Conservation (phyloP, 768 basidiomycete genomes). For the Psilocybe tampanensis region DNA sequence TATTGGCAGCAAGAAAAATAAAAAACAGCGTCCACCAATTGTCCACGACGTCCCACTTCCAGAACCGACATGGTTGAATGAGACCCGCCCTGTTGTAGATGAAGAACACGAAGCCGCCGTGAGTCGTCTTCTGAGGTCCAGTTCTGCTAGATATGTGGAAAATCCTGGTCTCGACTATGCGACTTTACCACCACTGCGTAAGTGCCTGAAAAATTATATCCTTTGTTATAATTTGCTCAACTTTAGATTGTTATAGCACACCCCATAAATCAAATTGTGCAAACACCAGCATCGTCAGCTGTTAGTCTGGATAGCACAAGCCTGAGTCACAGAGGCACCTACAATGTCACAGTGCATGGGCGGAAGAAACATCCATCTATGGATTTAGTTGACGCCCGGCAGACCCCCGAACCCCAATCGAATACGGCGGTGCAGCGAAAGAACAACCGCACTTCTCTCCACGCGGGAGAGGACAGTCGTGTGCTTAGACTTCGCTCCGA, state of each 20-base stretch:
- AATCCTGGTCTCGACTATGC: constrained; percentile 58
- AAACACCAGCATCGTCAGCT: constrained; percentile 51
- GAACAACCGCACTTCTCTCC: constrained; percentile 28
- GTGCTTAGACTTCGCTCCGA: constrained; percentile 67
- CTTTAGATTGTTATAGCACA: constrained; percentile 47
- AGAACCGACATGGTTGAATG: constrained; percentile 23
- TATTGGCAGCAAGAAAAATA: constrained; percentile 64
- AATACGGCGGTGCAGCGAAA: constrained; percentile 26
- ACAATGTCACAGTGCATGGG: constrained; percentile 71
- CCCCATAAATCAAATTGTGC: constrained; percentile 62
- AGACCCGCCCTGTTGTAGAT: constrained; percentile 34
- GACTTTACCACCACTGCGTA: constrained; percentile 70
- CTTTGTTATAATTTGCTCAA: not conserved
- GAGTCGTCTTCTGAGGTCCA: constrained; percentile 66
- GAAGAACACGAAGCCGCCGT: constrained; percentile 54
- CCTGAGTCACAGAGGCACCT: constrained; percentile 57
- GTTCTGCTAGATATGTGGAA: constrained; percentile 66
- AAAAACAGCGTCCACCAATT: constrained; percentile 38
- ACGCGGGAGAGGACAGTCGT: constrained; percentile 50
- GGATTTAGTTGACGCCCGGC: constrained; percentile 67
- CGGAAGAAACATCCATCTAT: constrained; percentile 56
- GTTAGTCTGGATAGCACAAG: constrained; percentile 55
- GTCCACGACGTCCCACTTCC: constrained; percentile 29
- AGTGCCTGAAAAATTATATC: constrained; percentile 29
- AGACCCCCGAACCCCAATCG: constrained; percentile 32